Evolutionary conservation across 2,329 filamentous ascomycete species (phyloP).

Genomic region (Lecanosticta acicola): DNA sequence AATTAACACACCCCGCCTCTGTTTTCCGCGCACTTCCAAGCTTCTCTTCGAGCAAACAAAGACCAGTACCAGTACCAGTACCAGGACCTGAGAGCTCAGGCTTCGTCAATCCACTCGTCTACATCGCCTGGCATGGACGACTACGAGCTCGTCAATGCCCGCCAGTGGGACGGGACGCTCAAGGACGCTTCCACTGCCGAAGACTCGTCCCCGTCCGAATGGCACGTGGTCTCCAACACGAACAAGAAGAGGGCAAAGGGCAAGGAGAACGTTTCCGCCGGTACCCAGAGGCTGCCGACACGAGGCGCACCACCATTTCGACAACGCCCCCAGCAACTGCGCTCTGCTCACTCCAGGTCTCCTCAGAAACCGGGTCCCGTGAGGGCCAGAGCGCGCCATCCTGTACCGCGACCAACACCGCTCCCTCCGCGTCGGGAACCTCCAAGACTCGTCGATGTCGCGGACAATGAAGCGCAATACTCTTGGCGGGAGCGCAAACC

Average conservation of each 20-base stretch:
- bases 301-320: neutral
- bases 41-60: too few relatives aligned
- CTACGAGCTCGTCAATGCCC: constrained; percentile 18
- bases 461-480: constrained; percentile 16
- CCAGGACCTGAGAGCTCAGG: too few relatives aligned
- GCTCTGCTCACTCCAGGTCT: neutral
- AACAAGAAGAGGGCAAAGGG: neutral
- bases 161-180: constrained; percentile 13
- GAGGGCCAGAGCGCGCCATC: too few relatives aligned
- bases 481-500: constrained; percentile 17
- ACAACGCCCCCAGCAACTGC: neutral
- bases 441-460: constrained; percentile 4
- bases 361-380: neutral
- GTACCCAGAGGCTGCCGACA: neutral
- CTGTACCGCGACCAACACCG: neutral
- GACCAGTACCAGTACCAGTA: too few relatives aligned
- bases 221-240: neutral
- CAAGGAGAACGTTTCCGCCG: too few relatives aligned
- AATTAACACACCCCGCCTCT: too few relatives aligned
- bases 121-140: constrained; percentile 6
- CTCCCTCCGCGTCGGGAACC: neutral
- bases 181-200: neutral
- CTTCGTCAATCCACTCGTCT: neutral
- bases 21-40: too few relatives aligned
- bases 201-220: neutral